Percentiles rank a stretch among this genome's conserved stretches.
phyloP scores from a whole-genome alignment of 176 grass and related monocot genomes.

The Zea luxurians region DNA sequence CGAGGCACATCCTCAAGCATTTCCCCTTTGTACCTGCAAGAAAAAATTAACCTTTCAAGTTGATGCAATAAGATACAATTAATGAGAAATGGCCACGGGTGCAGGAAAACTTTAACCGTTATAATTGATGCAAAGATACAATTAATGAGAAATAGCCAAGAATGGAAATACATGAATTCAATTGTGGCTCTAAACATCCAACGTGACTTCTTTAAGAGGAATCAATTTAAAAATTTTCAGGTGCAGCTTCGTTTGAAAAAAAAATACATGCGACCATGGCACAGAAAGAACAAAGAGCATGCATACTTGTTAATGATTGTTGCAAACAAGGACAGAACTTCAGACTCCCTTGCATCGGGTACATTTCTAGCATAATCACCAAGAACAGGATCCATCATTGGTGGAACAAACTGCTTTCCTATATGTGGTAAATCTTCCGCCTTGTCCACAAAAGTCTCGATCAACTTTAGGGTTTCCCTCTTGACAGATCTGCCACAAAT shows the following conservation, averaged over 20 bases:
- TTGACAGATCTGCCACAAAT: constrained; percentile 83
- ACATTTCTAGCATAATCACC: constrained; percentile 98
- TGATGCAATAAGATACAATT: background rate
- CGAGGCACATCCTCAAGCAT: constrained; percentile 93
- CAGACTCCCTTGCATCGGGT: constrained; percentile 98
- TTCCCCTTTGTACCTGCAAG: constrained; percentile 73
- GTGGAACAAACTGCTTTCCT: constrained; percentile 97
- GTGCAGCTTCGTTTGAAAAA: background rate
- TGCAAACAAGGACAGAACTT: constrained; percentile 91
- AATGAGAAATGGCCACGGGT: background rate
- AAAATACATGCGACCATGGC: background rate
- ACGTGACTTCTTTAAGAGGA: background rate
- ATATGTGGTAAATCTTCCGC: constrained; percentile 96
- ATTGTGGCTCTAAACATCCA: background rate
- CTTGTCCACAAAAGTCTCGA: constrained; percentile 98
- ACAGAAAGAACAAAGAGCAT: constrained; percentile 21
- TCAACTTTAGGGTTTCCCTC: constrained; percentile 95
- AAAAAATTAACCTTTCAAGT: background rate
- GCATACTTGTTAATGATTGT: constrained; percentile 99
- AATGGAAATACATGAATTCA: background rate
- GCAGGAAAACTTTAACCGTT: constrained; percentile 22
- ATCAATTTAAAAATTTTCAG: constrained; percentile 10
- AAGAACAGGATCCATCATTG: constrained; percentile 99
- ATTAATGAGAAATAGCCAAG: background rate
- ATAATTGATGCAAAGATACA: constrained; percentile 22